phyloP scores from a whole-genome alignment of 306 rosid species.

The Psophocarpus tetragonolobus region DNA sequence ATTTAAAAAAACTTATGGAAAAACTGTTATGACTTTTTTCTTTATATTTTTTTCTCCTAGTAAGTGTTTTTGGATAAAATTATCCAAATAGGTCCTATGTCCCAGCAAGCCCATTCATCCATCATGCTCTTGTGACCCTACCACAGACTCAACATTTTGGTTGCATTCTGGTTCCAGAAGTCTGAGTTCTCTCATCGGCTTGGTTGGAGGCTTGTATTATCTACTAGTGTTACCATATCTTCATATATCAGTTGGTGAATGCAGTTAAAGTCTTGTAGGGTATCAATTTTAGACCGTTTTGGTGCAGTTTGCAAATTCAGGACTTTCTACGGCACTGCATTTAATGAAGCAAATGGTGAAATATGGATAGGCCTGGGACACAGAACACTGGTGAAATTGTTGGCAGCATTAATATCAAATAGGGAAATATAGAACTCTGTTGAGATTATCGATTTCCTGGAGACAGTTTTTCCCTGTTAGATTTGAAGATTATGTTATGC shows the following conservation, averaged over 20 bases:
- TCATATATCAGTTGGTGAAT: slow-evolving; percentile 52
- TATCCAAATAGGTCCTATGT: too few relatives aligned
- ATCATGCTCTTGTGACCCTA: background rate
- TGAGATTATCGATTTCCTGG: slow-evolving; percentile 54
- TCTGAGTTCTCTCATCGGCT: background rate
- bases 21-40: too few relatives aligned
- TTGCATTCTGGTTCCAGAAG: background rate
- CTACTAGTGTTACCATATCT: slow-evolving; percentile 24
- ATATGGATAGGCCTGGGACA: slow-evolving; percentile 50
- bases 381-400: slow-evolving; percentile 46
- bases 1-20: too few relatives aligned
- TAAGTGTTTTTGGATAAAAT: too few relatives aligned
- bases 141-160: background rate
- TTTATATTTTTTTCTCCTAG: too few relatives aligned
- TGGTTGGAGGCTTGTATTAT: background rate
- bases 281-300: slow-evolving; percentile 51
- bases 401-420: slow-evolving; percentile 49
- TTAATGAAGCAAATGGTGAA: slow-evolving; percentile 56
- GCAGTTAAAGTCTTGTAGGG: slow-evolving; percentile 55
- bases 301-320: slow-evolving; percentile 46
- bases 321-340: slow-evolving; percentile 45
- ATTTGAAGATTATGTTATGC: slow-evolving; percentile 56
- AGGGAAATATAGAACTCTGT: slow-evolving; percentile 67
- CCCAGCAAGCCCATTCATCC: slow-evolving; percentile 37
- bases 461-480: slow-evolving; percentile 41